These are phyloP conservation scores for Metschnikowia lochheadii DNA, from an alignment of 805 yeast species.

Conservation along the genomic window DNA sequence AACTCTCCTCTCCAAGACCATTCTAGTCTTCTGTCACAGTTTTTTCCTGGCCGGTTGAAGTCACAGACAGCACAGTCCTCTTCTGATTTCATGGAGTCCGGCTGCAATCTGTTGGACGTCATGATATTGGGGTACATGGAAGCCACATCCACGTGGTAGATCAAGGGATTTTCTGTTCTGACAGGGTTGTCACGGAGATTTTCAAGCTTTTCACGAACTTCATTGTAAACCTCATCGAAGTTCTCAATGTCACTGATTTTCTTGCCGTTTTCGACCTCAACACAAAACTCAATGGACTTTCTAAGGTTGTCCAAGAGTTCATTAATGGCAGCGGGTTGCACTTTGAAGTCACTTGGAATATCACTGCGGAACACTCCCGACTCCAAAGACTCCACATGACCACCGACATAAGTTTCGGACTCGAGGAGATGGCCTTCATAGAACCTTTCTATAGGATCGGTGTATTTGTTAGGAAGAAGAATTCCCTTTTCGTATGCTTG, in stretches of 20 bases:
- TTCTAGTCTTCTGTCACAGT: constrained; percentile 83
- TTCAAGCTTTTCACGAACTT: constrained; percentile 51
- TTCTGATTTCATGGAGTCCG: constrained; percentile 94
- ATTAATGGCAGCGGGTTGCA: constrained; percentile 81
- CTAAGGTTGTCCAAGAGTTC: constrained; percentile 71
- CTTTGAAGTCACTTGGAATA: constrained; percentile 63
- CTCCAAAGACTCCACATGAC: constrained; percentile 95
- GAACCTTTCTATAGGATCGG: constrained; percentile 90
- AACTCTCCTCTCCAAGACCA: constrained; percentile 99
- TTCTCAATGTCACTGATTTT: constrained; percentile 75
- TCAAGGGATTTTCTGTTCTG: constrained; percentile 75
- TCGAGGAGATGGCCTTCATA: constrained; percentile 92
- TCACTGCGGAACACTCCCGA: constrained; percentile 98
- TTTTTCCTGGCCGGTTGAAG: constrained; percentile 90
- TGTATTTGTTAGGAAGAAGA: constrained; percentile 86
- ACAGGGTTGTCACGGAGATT: constrained; percentile 59
- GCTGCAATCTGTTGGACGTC: constrained; percentile 96
- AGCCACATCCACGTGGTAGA: constrained; percentile 97
- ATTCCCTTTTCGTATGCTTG: constrained; percentile 82
- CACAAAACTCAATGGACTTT: constrained; percentile 73
- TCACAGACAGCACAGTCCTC: constrained; percentile 97
- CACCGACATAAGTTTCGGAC: constrained; percentile 97
- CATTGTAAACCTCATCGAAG: constrained; percentile 65
- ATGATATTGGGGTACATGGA: constrained; percentile 99
- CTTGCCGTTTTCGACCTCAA: constrained; percentile 74